A percentile compares a stretch with the other conserved stretches of the same genome.
Conservation (phyloP, 495 filamentous ascomycete genomes). For the Penicillium alfredii region DNA sequence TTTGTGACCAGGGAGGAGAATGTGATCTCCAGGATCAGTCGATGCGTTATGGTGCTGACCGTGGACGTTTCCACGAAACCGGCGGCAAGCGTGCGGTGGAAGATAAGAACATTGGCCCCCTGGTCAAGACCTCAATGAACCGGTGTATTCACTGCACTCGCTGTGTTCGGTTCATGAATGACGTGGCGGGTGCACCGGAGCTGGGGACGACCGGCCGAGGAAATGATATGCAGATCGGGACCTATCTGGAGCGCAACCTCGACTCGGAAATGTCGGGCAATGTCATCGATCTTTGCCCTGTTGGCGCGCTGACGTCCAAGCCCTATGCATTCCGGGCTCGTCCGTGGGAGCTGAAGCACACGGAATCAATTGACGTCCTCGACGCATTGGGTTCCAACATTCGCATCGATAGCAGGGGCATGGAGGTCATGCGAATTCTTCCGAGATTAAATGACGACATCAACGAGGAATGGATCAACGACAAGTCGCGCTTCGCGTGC, state of each 20-base stretch:
- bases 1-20: slow-evolving; percentile 98
- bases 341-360: slow-evolving; percentile 91
- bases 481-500: slow-evolving; percentile 94
- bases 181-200: slow-evolving; percentile 92
- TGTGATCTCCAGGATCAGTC: slow-evolving; percentile 99
- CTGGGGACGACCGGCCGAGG: slow-evolving; percentile 90
- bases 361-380: slow-evolving; percentile 89
- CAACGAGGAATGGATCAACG: slow-evolving; percentile 99
- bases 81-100: slow-evolving; percentile 94
- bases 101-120: slow-evolving; percentile 98
- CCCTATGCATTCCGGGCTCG: slow-evolving; percentile 95
- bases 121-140: slow-evolving; percentile 99
- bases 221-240: slow-evolving; percentile 96
- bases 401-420: slow-evolving; percentile 82
- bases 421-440: slow-evolving; percentile 92
- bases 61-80: slow-evolving; percentile 93
- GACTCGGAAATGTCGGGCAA: slow-evolving; percentile 94
- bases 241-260: slow-evolving; percentile 86
- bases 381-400: slow-evolving; percentile 93
- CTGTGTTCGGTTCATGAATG: slow-evolving; percentile 96
- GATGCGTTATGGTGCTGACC: slow-evolving; percentile 95
- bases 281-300: slow-evolving; percentile 95
- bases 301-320: slow-evolving; percentile 93
- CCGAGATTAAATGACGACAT: slow-evolving; percentile 94
- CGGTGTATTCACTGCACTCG: slow-evolving; percentile 98